These are phyloP conservation scores for Parafenestella ontariensis DNA, from an alignment of 2,329 filamentous ascomycete genomes.

Conservation along the genomic window DNA sequence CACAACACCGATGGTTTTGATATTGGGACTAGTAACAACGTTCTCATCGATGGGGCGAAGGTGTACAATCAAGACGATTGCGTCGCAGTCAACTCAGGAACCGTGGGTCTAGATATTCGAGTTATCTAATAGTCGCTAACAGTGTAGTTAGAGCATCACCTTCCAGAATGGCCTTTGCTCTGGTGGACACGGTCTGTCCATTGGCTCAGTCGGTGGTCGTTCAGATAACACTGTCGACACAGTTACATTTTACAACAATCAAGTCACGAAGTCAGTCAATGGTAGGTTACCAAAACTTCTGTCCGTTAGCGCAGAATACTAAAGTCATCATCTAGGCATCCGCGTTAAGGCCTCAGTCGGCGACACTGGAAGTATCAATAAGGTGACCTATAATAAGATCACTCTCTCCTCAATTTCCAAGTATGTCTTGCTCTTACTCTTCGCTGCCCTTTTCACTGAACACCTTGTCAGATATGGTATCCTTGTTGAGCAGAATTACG, in stretches of 20 bases:
- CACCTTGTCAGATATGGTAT: constrained; percentile 51
- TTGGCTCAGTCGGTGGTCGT: constrained; percentile 65
- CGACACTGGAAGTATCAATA: constrained; percentile 59
- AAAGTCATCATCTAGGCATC: no score
- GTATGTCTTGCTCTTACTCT: background rate
- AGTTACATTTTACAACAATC: constrained; percentile 59
- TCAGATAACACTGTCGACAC: constrained; percentile 61
- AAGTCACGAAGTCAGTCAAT: constrained; percentile 60
- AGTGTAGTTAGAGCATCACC: constrained; percentile 29
- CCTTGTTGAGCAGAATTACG: constrained; percentile 60
- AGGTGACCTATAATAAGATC: constrained; percentile 57
- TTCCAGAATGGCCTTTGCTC: constrained; percentile 55
- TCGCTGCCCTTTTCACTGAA: background rate
- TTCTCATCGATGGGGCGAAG: constrained; percentile 59
- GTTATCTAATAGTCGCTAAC: constrained; percentile 4
- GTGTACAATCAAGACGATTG: constrained; percentile 68
- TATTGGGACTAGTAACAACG: constrained; percentile 55
- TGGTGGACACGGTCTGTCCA: constrained; percentile 64
- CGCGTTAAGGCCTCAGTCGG: constrained; percentile 64
- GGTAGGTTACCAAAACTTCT: background rate
- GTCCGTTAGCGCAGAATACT: no score
- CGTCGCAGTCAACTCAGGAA: constrained; percentile 64
- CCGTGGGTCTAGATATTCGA: constrained; percentile 23
- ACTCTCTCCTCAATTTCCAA: constrained; percentile 52
- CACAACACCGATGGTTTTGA: constrained; percentile 66